These are phyloP conservation scores for Floccularia luteovirens DNA, from an alignment of 768 basidiomycete species.

Conservation along the genomic window DNA sequence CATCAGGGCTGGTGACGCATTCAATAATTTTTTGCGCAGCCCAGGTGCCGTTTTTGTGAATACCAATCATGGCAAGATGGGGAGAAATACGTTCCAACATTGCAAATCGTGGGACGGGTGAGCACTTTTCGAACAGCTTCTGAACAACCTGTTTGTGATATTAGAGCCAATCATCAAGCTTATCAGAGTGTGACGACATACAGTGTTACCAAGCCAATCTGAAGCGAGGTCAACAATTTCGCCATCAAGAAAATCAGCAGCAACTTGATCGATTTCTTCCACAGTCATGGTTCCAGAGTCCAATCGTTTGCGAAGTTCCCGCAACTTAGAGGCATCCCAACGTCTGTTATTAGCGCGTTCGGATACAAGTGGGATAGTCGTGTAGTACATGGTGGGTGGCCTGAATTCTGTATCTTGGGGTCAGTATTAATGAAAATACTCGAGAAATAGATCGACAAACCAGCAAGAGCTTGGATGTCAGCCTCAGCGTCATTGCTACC, in stretches of 20 bases:
- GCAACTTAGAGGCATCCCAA: constrained; percentile 90
- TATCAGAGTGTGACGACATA: constrained; percentile 20
- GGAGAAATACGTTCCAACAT: constrained; percentile 95
- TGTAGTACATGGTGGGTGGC: constrained; percentile 93
- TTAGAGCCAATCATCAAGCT: constrained; percentile 7
- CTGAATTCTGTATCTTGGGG: constrained; percentile 65
- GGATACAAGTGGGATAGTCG: constrained; percentile 85
- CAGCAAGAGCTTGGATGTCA: constrained; percentile 80
- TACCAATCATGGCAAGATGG: constrained; percentile 94
- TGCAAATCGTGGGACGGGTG: constrained; percentile 64
- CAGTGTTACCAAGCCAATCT: constrained; percentile 98
- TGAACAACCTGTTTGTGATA: constrained; percentile 67
- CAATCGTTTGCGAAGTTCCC: constrained; percentile 89
- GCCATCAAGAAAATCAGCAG: constrained; percentile 84
- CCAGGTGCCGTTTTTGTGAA: constrained; percentile 99
- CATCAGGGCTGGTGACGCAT: constrained; percentile 83
- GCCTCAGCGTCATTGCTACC: constrained; percentile 73
- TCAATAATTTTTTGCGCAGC: constrained; percentile 99
- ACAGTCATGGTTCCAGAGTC: constrained; percentile 82
- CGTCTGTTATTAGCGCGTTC: constrained; percentile 81
- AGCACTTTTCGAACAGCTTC: constrained; percentile 92
- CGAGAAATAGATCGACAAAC: constrained; percentile 38
- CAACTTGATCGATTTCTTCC: constrained; percentile 87
- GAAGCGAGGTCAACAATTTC: constrained; percentile 94
- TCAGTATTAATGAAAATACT: constrained; percentile 3